phyloP scores from a whole-genome alignment of 1,139 yeast species.

The Kodamaea plutei region DNA sequence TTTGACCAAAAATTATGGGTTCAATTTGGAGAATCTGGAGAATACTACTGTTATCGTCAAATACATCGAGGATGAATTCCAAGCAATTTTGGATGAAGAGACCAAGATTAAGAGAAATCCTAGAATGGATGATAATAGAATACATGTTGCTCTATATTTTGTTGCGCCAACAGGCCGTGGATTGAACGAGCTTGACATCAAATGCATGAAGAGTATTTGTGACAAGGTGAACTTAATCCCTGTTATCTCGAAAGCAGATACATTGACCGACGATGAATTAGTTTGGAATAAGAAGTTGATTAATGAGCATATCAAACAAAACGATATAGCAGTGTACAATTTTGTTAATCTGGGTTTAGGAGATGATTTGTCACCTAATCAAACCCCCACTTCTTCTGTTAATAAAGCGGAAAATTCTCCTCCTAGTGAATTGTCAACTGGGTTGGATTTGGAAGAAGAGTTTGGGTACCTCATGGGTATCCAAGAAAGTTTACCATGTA shows the following conservation, averaged over 20 bases:
- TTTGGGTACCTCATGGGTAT: slow-evolving; percentile 8
- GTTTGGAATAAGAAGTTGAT: slow-evolving; percentile 40
- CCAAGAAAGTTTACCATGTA: slow-evolving; percentile 12
- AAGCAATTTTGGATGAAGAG: slow-evolving; percentile 55
- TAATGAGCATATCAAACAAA: slow-evolving; percentile 37
- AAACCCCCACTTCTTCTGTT: slow-evolving; percentile 2
- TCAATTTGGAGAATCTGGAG: slow-evolving; percentile 30
- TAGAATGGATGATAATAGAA: slow-evolving; percentile 51
- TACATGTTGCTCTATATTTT: slow-evolving; percentile 62
- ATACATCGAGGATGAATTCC: slow-evolving; percentile 55
- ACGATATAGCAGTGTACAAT: slow-evolving; percentile 47
- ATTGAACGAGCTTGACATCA: slow-evolving; percentile 39
- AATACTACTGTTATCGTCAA: slow-evolving; percentile 30
- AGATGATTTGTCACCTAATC: no score
- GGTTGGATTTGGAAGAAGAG: slow-evolving; percentile 9
- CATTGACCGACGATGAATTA: slow-evolving; percentile 48
- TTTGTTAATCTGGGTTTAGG: slow-evolving; percentile 21
- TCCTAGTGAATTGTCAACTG: slow-evolving; percentile 2
- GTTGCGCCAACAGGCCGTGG: slow-evolving; percentile 57
- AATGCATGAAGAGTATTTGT: slow-evolving; percentile 47
- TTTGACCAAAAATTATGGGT: slow-evolving; percentile 28
- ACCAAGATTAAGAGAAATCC: slow-evolving; percentile 55
- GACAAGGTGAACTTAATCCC: slow-evolving; percentile 55
- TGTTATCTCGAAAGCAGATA: slow-evolving; percentile 54
- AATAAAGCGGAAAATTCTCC: not conserved